A percentile compares a stretch with the other conserved stretches of the same genome.
Conservation (phyloP, 1,284 basidiomycete genomes). For the Clitocybe nebularis region DNA sequence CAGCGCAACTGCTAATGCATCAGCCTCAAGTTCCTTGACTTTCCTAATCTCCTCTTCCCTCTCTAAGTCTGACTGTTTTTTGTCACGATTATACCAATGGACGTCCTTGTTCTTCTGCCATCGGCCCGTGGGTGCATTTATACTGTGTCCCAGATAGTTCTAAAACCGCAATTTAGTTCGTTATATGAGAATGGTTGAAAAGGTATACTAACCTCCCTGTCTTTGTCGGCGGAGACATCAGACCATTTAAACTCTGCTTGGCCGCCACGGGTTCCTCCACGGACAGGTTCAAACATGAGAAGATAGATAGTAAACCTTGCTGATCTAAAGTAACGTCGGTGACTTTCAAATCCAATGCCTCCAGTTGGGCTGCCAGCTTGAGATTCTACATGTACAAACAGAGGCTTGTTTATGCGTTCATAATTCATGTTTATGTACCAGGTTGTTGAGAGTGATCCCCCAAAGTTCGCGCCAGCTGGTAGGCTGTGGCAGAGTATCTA, state of each 20-base stretch:
- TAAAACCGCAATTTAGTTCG: no score
- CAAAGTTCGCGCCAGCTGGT: no score
- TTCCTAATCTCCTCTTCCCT: conserved; percentile 69
- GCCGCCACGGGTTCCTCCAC: conserved; percentile 84
- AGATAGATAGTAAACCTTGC: no score
- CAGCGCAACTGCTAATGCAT: conserved; percentile 79
- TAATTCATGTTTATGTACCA: no score
- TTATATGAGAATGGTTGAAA: no score
- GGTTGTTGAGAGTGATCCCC: no score
- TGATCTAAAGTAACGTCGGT: no score
- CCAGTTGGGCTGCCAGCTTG: no score
- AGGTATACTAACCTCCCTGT: conserved; percentile 77
- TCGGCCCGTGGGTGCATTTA: conserved; percentile 88
- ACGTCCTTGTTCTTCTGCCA: conserved; percentile 96
- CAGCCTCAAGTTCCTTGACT: conserved; percentile 84
- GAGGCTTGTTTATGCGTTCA: no score
- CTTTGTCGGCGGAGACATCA: conserved; percentile 87
- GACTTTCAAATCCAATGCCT: no score
- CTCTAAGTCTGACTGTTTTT: conserved; percentile 38
- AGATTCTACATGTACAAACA: no score
- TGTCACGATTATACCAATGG: conserved; percentile 86
- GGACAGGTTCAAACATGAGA: conserved; percentile 80
- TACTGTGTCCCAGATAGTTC: conserved; percentile 89
- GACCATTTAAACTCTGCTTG: conserved; percentile 92
- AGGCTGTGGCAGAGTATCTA: no score